A percentile compares a stretch with the other conserved stretches of the same genome.
Evolutionary conservation across 177 flowering plant species (phyloP).

Genomic region (Vitis hybrid): DNA sequence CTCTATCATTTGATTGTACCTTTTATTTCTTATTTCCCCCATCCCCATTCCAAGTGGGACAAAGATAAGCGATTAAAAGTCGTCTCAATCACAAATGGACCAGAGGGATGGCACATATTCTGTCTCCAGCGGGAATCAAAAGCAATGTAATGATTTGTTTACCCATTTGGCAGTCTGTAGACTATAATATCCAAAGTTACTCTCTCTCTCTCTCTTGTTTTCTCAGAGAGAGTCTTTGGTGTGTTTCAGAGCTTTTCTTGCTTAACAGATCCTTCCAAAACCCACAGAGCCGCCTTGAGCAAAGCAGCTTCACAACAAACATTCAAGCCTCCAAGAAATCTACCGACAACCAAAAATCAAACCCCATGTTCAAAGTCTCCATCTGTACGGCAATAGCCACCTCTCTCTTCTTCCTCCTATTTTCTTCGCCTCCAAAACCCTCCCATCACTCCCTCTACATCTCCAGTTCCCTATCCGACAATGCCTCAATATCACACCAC

Average conservation of each 20-base stretch:
- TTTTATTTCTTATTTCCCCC: not conserved
- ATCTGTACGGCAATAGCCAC: constrained; percentile 21
- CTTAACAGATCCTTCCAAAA: not conserved
- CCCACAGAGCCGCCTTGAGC: not conserved
- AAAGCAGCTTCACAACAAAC: not conserved
- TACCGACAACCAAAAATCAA: not conserved
- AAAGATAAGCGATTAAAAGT: not conserved
- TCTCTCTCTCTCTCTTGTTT: not conserved
- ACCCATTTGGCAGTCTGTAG: not conserved
- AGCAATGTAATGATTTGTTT: too few relatives aligned
- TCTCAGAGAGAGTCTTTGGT: not conserved
- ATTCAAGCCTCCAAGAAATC: too few relatives aligned
- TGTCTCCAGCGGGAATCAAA: not conserved
- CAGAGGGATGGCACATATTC: not conserved
- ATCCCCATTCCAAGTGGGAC: not conserved
- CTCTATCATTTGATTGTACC: not conserved
- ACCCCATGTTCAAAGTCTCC: constrained; percentile 17
- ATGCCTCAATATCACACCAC: constrained; percentile 49
- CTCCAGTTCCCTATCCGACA: constrained; percentile 39
- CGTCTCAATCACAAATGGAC: not conserved
- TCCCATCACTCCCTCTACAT: constrained; percentile 43
- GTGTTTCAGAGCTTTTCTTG: constrained; percentile 3
- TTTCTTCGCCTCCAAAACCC: constrained; percentile 30
- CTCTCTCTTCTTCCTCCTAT: constrained; percentile 22
- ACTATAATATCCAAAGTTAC: not conserved